Base-by-base conservation (phyloP, 306 rosid genomes). In the Vigna unguiculata region DNA sequence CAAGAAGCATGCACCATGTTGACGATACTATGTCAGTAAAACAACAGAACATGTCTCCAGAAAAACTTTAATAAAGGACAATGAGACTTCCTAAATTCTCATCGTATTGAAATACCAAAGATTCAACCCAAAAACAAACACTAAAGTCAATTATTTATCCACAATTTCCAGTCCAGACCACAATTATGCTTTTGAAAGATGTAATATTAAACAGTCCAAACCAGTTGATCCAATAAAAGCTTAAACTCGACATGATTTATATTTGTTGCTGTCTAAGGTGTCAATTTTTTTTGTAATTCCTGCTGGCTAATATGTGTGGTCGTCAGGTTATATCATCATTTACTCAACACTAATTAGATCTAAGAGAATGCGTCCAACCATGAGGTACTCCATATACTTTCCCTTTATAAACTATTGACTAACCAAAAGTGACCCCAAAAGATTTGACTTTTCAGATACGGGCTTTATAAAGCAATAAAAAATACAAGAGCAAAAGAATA, bases 41-140 rank as follows among this genome's bases (percentile, higher is more conserved):
- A 61, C 15, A 40, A 41, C 30, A 9, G 51, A 60, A 72, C 45
- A 58, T 49, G 69, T 14, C 74, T 20, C 65, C 22, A n/a, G 34
- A 20, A 72, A 79, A 79, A 15, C 60, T 58, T 4, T 3, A 14
- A 40, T 71, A 63, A 52, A 79, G 57, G 49, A 36, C 77, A 51
- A 52, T n/a, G 25, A 61, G 24, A 41, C 64, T 13, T 68, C 20
- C 4, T 52, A 52, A 15, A 10, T 52, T n/a, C 58, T 24, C 6
- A 38, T 22, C 19, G 49, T 38, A 71, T 71, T 25, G 67, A 41
- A 17, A 45, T 17, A 40, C 48, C 38, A 28, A 24, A 49, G 58
- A 25, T 62, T 71, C 32, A 62, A 79, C 60, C 74, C 10, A 41
- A 40, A 72, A 79, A 25, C 14, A 22, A 7, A 60, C 54, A 49